Evolutionary conservation across 2,329 filamentous ascomycete genomes (phyloP).

Genomic region (Ophiostoma populinum): DNA sequence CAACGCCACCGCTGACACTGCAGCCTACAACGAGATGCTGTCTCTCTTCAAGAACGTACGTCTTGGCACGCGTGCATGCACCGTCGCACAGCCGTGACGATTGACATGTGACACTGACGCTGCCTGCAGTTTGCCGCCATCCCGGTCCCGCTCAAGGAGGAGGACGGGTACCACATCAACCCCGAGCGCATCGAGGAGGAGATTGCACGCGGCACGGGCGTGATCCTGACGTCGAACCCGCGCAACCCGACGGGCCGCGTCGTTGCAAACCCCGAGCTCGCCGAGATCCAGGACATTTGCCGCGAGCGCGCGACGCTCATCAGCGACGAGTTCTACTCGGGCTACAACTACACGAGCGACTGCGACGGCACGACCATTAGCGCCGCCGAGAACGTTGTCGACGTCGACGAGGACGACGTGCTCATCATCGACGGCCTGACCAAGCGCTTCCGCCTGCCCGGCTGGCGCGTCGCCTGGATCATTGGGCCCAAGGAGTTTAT

Average conservation of each 20-base stretch:
- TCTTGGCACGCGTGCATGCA: no score
- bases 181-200: conserved; percentile 86
- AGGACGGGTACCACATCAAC: conserved; percentile 85
- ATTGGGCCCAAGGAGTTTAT: conserved; percentile 93
- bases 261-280: conserved; percentile 67
- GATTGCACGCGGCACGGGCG: conserved; percentile 68
- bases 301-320: conserved; percentile 80
- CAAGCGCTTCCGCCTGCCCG: conserved; percentile 89
- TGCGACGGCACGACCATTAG: conserved; percentile 85
- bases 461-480: conserved; percentile 95
- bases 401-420: conserved; percentile 80
- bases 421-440: conserved; percentile 91
- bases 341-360: conserved; percentile 87
- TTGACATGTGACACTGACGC: no score
- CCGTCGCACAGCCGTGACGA: no score
- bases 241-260: conserved; percentile 87
- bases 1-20: conserved; percentile 34
- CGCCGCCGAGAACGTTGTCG: conserved; percentile 74
- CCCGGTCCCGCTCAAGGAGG: conserved; percentile 65
- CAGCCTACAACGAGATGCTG: conserved; percentile 95
- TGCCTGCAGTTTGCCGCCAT: conserved; percentile 57
- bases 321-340: conserved; percentile 91
- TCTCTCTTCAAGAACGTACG: conserved; percentile 75
- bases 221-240: conserved; percentile 89
- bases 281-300: conserved; percentile 84